A percentile compares a stretch with the other conserved stretches of the same genome.
Evolutionary conservation across 2,329 filamentous ascomycete species (phyloP).

Genomic region (Amauroascus verrucosus): DNA sequence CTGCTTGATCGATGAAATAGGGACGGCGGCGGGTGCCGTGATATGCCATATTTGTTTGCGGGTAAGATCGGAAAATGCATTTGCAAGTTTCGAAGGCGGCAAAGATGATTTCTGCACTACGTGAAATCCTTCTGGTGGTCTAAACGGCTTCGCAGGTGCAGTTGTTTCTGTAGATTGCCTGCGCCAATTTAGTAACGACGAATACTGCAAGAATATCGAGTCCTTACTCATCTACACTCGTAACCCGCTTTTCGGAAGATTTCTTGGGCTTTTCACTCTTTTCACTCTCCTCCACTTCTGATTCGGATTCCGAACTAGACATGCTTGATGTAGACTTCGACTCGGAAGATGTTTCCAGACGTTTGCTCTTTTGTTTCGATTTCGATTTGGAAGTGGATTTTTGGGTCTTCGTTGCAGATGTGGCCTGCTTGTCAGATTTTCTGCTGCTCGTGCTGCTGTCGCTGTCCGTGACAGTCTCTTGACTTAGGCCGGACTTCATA

Average conservation of each 20-base stretch:
- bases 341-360: neutral
- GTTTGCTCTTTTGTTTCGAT: conserved; percentile 1
- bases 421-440: conserved; percentile 14
- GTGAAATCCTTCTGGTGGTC: conserved; percentile 37
- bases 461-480: conserved; percentile 19
- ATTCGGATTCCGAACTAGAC: conserved; percentile 9
- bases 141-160: conserved; percentile 27
- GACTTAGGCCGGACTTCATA: conserved; percentile 17
- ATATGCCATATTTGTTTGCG: conserved; percentile 43
- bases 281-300: conserved; percentile 5
- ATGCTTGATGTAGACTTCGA: neutral
- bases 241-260: conserved; percentile 11
- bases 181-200: neutral
- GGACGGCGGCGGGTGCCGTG: conserved; percentile 36
- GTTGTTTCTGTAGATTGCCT: neutral
- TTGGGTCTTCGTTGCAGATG: neutral
- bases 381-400: conserved; percentile 17
- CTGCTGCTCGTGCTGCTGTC: conserved; percentile 21
- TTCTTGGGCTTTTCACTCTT: neutral
- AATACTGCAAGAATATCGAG: neutral
- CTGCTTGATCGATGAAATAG: conserved; percentile 37
- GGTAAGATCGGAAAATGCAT: conserved; percentile 30
- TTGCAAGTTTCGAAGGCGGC: conserved; percentile 24
- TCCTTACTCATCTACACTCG: conserved; percentile 13
- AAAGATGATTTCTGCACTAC: conserved; percentile 26